Base-by-base conservation (phyloP, 2,329 filamentous ascomycete genomes). In the Lomentospora prolificans region DNA sequence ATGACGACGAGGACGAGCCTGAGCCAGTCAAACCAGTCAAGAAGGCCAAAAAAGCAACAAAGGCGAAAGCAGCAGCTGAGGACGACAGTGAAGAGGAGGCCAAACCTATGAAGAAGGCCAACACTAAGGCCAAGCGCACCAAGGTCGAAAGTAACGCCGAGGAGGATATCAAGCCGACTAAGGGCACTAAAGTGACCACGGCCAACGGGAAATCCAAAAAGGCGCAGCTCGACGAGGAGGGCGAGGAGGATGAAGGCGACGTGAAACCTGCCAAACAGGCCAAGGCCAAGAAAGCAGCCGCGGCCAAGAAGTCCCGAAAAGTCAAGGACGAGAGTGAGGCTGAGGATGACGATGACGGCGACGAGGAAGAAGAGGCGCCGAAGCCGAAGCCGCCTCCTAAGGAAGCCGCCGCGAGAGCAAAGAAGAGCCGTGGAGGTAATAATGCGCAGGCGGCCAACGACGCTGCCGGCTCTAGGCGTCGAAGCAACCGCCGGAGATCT, bases 241-340 rank as follows among this genome's bases (percentile, higher is more conserved):
- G 67, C 14, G 66, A 69, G 9, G 62, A n/a, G n/a, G n/a, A n/a
- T n/a, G n/a, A 70, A 57, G 66, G 66, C 8, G 63, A 67, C 53
- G 61, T 67, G 25, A 70, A 71, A 58, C 70, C 67, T 59, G 64
- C 62, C 17, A 69, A 69, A 60, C 70, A 67, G 51, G 60, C 60
- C 22, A 57, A 53, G 50, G 55, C 57, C 30, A 57, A 51, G 44
- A 56, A 58, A 30, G 24, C 51, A 12, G 50, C 48, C 30, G 78
- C 39, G 14, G 51, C 48, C 27, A 50, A 50, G 30, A 48, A 25
- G 5, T 17, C 39, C 19, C 24, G 44, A 6, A 41, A 53, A 17
- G 22, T 24, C 33, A 6, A 59, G 58, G 55, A 57, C 57, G 52
- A 51, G 55, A 27, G 30, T 10, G 48, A 24, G 17, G 56, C 48